Base-by-base conservation (phyloP, 2,329 filamentous ascomycete genomes). In the Hymenoscyphus infarciens region DNA sequence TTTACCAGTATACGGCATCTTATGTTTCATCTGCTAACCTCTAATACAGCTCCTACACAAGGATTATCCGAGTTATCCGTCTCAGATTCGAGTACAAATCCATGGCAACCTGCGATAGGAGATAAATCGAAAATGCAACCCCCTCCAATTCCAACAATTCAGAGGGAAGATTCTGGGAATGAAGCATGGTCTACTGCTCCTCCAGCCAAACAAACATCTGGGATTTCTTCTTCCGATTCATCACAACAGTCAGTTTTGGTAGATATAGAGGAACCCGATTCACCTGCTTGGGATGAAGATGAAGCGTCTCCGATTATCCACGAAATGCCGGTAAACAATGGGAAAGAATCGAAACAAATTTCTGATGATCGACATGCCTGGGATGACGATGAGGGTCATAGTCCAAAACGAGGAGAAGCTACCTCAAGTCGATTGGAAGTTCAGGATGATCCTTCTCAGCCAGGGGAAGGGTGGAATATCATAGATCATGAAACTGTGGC, bases 201-300 rank as follows among this genome's bases (percentile, higher is more conserved):
- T 39, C 65, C 66, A 15, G 55, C 59, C 6, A 63, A 61, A 56
- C 58, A 59, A 60, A 59, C 63, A 4, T 66, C 66, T 25, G 8
- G 57, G 3, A 33, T 63, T 13, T 60, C 65, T 25, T 63, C 66
- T 22, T 56, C 64, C 7, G 62, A 66, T 27, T 56, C 59, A n/a
- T 64, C 64, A 7, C 65, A 64, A 27, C 67, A 65, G n/a, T 60
- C 67, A 27, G 63, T 67, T n/a, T 60, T 71, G 49, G 56, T 73
- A n/a, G 64, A 73, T 62, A 38, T 70, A 27, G 70, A 72, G n/a
- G 67, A 68, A 49, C 65, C 67, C 10, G 72, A 73, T 64, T 72
- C 72, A 1, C 71, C 69, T n/a, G 71, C 69, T 42, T 73, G 72
- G 72, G 69, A 74, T 52, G 73, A 74, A 35, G 71, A 73, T 64